Evolutionary conservation across 192 early-diverging fungal genomes (phyloP), one percentile per base, ranked within the genome.

Genomic region (Glomus cerebriforme): DNA sequence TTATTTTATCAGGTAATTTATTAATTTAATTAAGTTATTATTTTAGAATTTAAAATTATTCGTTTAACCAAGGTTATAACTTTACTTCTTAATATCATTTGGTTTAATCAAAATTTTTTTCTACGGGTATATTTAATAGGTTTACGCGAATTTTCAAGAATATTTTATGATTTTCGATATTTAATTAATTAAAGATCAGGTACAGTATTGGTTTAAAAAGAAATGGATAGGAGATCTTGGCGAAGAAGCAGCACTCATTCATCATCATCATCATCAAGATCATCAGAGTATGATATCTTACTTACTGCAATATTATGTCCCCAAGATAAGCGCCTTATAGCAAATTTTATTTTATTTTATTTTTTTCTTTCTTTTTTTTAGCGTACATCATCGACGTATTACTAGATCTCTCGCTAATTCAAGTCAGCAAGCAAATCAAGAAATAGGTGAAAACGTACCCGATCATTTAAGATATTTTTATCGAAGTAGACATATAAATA

Each of bases 191-290:
- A 15, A 22, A 54, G 49, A 54, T 54, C 49, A 54, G 49, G 19
- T 19, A 54, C 17, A 22, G 17, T 54, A 54, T 19, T 17, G 49
- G 17, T 17, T 54, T 54, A 54, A 67, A 35, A 67, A 22, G 65
- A 22, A 37, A 67, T 67, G 65, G 65, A 67, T 32, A 34, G 32
- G 65, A 67, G 65, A 22, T 67, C 65, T 22, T 67, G 29, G 32
- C 65, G 65, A 34, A 31, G 65, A 15, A 67, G 32, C 32, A 67
- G 65, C 32, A 67, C 27, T 67, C 65, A 34, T 32, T 67, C 65
- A 67, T 32, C 62, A 27, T 63, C 65, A 63, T 27, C 62, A 12
- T 63, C 62, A 67, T 19, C 65, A 67, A 67, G 65, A 67, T 22
- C 29, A 67, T 32, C 65, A 22, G 65, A 67, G 62, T 64, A 29